Evolutionary conservation across 2,329 filamentous ascomycete genomes (phyloP).

Genomic region (Elsinoe necatrix): DNA sequence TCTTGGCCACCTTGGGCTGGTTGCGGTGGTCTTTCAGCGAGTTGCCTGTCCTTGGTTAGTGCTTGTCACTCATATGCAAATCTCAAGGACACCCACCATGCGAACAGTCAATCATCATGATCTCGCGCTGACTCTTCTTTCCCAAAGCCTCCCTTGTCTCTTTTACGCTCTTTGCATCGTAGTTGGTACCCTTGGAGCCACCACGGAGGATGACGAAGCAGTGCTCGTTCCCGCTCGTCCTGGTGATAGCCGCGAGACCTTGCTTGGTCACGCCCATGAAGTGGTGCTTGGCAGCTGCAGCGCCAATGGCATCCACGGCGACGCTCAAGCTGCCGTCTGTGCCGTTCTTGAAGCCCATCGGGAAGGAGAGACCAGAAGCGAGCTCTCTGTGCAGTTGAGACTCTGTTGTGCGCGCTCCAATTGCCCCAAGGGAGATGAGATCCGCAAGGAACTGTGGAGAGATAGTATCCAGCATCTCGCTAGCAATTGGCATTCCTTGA

Average conservation of each 20-base stretch:
- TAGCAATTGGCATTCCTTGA: slow-evolving; percentile 86
- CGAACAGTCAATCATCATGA: slow-evolving; percentile 98
- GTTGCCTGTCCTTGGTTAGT: slow-evolving; percentile 54
- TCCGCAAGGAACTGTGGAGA: slow-evolving; percentile 96
- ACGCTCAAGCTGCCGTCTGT: slow-evolving; percentile 87
- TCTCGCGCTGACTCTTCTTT: slow-evolving; percentile 76
- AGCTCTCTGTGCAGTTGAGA: slow-evolving; percentile 94
- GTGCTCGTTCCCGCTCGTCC: slow-evolving; percentile 89
- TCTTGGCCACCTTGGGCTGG: slow-evolving; percentile 84
- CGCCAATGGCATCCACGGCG: slow-evolving; percentile 89
- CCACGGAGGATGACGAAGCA: slow-evolving; percentile 95
- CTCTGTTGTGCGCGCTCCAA: slow-evolving; percentile 93
- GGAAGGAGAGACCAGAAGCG: slow-evolving; percentile 90
- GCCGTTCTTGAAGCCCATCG: slow-evolving; percentile 98
- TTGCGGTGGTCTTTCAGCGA: slow-evolving; percentile 97
- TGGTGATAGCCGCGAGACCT: slow-evolving; percentile 86
- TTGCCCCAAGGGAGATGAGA: slow-evolving; percentile 88
- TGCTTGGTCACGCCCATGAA: slow-evolving; percentile 99
- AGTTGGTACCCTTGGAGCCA: slow-evolving; percentile 88
- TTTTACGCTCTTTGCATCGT: slow-evolving; percentile 74
- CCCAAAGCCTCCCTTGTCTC: slow-evolving; percentile 66
- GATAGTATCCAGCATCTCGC: slow-evolving; percentile 98
- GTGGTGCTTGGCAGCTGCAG: slow-evolving; percentile 74
- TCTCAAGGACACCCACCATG: slow-evolving; percentile 55
- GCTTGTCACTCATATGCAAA: background rate